Evolutionary conservation across 2,329 filamentous ascomycete species (phyloP).

Genomic region (Cladosporium sp.): DNA sequence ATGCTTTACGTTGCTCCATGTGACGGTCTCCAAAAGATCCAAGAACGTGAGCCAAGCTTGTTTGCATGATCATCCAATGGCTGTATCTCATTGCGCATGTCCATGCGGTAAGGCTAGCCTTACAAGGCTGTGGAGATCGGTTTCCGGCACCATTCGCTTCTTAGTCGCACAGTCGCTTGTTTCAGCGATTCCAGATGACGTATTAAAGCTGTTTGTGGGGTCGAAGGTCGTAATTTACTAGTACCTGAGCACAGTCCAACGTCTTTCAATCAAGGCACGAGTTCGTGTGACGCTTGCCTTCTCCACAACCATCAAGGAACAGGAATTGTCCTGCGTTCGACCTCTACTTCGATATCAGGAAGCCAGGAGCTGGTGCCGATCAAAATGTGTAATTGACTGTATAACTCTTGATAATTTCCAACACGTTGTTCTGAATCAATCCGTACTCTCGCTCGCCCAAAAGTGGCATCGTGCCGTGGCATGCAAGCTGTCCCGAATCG

Average conservation of each 20-base stretch:
- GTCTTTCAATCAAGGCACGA: conserved; percentile 1
- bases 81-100: background rate
- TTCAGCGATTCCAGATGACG: background rate
- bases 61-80: background rate
- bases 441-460: too few relatives aligned
- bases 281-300: background rate
- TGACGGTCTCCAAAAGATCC: background rate
- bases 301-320: background rate
- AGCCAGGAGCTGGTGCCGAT: background rate
- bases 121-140: background rate
- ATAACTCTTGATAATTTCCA: too few relatives aligned
- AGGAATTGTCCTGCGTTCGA: background rate
- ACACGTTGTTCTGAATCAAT: too few relatives aligned
- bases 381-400: background rate
- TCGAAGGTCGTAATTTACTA: background rate
- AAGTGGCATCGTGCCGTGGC: too few relatives aligned
- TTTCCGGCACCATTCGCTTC: background rate
- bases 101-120: background rate
- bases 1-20: background rate
- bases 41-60: background rate
- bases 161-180: background rate
- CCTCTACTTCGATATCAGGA: background rate
- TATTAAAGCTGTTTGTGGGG: background rate
- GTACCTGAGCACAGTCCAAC: background rate
- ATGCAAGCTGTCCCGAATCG: too few relatives aligned